These are phyloP conservation scores for Cryptosporidium bovis DNA, from an alignment of 169 alveolate genomes.

Conservation along the genomic window DNA sequence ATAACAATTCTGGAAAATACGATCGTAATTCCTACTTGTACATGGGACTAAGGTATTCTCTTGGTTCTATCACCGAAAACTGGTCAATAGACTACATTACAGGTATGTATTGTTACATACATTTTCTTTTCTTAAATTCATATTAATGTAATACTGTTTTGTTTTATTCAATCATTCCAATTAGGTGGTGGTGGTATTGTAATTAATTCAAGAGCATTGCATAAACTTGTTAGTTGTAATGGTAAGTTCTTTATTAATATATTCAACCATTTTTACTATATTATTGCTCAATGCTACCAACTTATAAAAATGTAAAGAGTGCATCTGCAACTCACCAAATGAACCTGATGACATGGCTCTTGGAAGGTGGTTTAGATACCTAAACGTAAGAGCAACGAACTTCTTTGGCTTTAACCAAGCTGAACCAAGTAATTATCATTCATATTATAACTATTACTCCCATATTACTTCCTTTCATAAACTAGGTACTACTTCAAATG, in stretches of 20 bases:
- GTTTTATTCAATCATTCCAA: background rate
- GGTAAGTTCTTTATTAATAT: conserved; percentile 24
- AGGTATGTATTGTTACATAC: conserved; percentile 13
- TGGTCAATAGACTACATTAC: conserved; percentile 65
- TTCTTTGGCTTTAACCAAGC: conserved; percentile 66
- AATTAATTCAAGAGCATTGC: conserved; percentile 23
- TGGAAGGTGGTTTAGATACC: conserved; percentile 62
- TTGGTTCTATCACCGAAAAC: conserved; percentile 55
- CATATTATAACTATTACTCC: conserved; percentile 38
- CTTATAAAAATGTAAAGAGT: background rate
- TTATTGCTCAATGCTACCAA: background rate
- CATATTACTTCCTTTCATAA: conserved; percentile 56
- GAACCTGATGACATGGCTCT: conserved; percentile 75
- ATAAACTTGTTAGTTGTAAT: conserved; percentile 26
- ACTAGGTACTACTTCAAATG: conserved; percentile 1
- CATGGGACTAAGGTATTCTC: conserved; percentile 68
- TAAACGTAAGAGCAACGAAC: conserved; percentile 41
- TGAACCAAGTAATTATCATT: conserved; percentile 56
- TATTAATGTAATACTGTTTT: background rate
- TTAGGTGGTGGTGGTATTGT: conserved; percentile 68
- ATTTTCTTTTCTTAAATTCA: background rate
- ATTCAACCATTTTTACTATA: background rate
- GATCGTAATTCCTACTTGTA: background rate
- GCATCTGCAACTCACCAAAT: conserved; percentile 35
- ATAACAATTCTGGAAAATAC: background rate